Percentiles rank a stretch among this genome's conserved stretches.
These are phyloP conservation scores for Boletus eberwhitei DNA, from an alignment of 768 basidiomycete species.

Conservation along the genomic window DNA sequence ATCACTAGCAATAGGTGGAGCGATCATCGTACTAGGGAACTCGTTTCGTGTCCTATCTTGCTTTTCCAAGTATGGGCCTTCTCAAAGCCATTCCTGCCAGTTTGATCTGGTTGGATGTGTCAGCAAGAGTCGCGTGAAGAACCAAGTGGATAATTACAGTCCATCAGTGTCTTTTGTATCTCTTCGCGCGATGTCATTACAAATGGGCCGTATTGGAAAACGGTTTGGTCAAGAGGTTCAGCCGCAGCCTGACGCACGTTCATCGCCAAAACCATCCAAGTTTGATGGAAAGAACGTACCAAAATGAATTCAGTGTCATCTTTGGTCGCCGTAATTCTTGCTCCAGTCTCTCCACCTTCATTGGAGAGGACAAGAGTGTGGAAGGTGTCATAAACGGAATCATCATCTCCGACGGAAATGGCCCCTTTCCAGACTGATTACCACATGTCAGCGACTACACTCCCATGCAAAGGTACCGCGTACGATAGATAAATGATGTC, in stretches of 20 bases:
- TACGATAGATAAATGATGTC: constrained; percentile 87
- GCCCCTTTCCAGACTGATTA: constrained; percentile 45
- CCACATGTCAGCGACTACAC: constrained; percentile 1
- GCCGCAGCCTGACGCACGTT: constrained; percentile 59
- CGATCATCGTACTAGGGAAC: not conserved
- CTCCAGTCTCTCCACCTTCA: constrained; percentile 58
- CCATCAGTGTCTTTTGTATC: constrained; percentile 75
- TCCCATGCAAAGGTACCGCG: constrained; percentile 20
- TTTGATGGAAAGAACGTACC: constrained; percentile 37
- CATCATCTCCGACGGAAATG: constrained; percentile 55
- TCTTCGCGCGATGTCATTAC: constrained; percentile 83
- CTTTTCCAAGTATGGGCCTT: constrained; percentile 85
- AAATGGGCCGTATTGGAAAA: constrained; percentile 85
- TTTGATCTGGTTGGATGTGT: constrained; percentile 49
- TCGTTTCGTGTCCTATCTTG: constrained; percentile 52
- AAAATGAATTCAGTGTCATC: constrained; percentile 74
- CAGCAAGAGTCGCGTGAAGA: not conserved
- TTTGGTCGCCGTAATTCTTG: constrained; percentile 54
- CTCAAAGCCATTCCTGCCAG: constrained; percentile 86
- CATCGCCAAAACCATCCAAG: not conserved
- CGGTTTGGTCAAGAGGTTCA: constrained; percentile 84
- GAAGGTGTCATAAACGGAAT: constrained; percentile 50
- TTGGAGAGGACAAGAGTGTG: constrained; percentile 84
- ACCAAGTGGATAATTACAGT: constrained; percentile 51
- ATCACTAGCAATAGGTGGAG: not conserved